Base-by-base conservation (phyloP, 257 asterid genomes). In the Craterostigma plantagineum region DNA sequence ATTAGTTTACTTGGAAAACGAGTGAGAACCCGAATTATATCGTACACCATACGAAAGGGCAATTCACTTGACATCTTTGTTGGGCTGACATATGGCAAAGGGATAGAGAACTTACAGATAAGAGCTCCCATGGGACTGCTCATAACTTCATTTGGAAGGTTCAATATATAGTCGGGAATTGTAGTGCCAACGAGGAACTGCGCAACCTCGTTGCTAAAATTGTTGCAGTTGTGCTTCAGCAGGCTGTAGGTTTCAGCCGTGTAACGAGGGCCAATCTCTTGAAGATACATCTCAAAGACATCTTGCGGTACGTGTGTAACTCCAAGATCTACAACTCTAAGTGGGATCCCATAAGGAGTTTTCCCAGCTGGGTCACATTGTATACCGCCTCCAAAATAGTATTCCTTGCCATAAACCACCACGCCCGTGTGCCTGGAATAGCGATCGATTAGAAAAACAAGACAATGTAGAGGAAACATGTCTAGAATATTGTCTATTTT, bases 41-140 rank as follows among this genome's bases (percentile, higher is more conserved):
- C n/a, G n/a, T n/a, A n/a, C n/a, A n/a, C n/a, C n/a, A n/a, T n/a
- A n/a, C n/a, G n/a, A n/a, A n/a, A n/a, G n/a, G n/a, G n/a, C n/a
- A n/a, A n/a, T n/a, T n/a, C n/a, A n/a, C n/a, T n/a, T n/a, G n/a
- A n/a, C n/a, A n/a, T n/a, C n/a, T n/a, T n/a, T n/a, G n/a, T n/a
- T n/a, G n/a, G n/a, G n/a, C n/a, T n/a, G n/a, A 15, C 15, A 9
- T 16, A 9, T 8, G 1, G 18, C 17, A 16, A 41, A 12, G 45
- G 16, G 45, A 16, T 40, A 14, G 8, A 11, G 13, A 14, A 66
- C 95, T 76, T 60, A 83, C 95, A 13, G 30, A 79, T 62, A 33
- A 83, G 64, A 55, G 94, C 76, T 11, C 95, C 99, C 85, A 75
- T 77, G 42, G 99, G 99, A 55, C 99, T 83, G 75, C 63, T 67